These are phyloP conservation scores for Trametes versicolor DNA, from an alignment of 1,284 basidiomycete genomes.

Conservation along the genomic window DNA sequence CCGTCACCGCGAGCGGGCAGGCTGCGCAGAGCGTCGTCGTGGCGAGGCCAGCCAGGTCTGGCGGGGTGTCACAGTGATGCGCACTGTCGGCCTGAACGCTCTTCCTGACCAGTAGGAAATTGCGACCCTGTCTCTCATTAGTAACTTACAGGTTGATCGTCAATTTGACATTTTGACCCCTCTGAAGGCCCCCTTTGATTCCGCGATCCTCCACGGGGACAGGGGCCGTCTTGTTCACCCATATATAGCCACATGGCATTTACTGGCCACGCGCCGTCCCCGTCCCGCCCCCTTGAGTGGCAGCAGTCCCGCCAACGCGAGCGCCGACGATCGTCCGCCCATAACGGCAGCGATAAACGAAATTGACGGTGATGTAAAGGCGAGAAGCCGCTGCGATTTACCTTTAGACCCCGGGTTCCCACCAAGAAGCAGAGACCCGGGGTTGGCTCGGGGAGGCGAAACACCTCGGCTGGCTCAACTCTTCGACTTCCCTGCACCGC, in stretches of 20 bases:
- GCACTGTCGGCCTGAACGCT: not conserved
- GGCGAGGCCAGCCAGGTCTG: not conserved
- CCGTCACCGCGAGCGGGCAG: not conserved
- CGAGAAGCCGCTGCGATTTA: not conserved
- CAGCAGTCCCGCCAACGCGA: not conserved
- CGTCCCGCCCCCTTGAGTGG: not conserved
- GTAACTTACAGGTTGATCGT: not conserved
- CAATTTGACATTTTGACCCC: not conserved
- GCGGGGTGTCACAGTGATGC: slow-evolving; percentile 6
- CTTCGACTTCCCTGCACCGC: not conserved
- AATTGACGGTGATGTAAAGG: not conserved
- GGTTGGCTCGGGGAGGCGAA: not conserved
- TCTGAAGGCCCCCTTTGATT: slow-evolving; percentile 12
- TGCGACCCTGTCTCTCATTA: not conserved
- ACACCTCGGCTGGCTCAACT: not conserved
- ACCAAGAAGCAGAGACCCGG: not conserved
- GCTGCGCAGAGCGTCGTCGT: not conserved
- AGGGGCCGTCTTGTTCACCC: not conserved
- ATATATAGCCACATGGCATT: not conserved
- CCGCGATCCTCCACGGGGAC: slow-evolving; percentile 15
- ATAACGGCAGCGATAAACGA: not conserved
- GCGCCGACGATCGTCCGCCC: not conserved
- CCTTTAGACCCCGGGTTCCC: not conserved
- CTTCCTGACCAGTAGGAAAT: not conserved
- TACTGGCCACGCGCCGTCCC: not conserved